Evolutionary conservation across 768 basidiomycete genomes (phyloP), one percentile per base, ranked within the genome.

Genomic region (Xerocomellus chrysenteron): DNA sequence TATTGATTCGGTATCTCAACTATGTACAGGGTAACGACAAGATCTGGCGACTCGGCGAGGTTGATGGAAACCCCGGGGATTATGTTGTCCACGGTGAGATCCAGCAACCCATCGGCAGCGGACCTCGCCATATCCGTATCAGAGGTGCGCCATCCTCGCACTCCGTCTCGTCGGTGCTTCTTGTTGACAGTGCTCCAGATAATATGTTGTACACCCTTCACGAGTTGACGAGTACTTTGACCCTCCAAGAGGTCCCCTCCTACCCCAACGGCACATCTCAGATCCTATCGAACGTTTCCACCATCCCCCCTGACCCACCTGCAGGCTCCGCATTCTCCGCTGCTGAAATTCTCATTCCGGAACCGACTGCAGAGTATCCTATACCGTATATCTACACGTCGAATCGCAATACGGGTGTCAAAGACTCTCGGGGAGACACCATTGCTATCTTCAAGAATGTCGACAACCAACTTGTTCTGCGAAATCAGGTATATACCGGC

Each of bases 271-370:
- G 78, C 55, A 77, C 80, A 14, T 76, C 80, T 16, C 77, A 78
- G 48, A 78, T 82, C 55, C 73, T 84, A 54, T 77, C 80, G 2
- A 78, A 71, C 40, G 76, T 78, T 26, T 79, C 80, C 19, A 83
- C 81, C 65, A 59, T 82, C 21, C 76, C 79, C n/a, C 73, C 73
- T 0, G 69, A 76, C 68, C 63, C 69, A 69, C 73, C 77, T 28
- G 45, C 76, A 59, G 55, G 69, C 58, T 61, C 78, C 40, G 50
- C 63, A 58, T 85, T 79, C 64, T 64, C 79, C 10, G 86, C 80
- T 1, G 86, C 76, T 9, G 87, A 88, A 62, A 80, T 89, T 60
- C 78, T 88, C 44, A 80, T 87, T 56, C 82, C 87, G 0, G 57
- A 75, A 13, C 74, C 78, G 2, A 78, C 78, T 1, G 28, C 52